Base-by-base conservation (phyloP, 2,329 filamentous ascomycete genomes). In the Aspergillus sp. region DNA sequence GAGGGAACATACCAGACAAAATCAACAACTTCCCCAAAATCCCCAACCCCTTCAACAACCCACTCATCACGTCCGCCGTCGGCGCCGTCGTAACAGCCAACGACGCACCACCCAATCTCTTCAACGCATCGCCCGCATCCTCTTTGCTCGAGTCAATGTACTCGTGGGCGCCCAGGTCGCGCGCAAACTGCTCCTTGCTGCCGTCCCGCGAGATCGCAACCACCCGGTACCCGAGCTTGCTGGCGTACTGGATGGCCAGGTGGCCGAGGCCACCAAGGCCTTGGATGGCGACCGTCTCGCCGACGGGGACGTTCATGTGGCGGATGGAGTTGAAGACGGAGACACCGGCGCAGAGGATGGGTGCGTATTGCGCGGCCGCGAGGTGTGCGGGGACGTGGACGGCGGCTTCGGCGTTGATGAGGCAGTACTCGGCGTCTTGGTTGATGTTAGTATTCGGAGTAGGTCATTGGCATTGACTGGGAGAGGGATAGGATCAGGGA, bases 161-260 rank as follows among this genome's bases (percentile, higher is more conserved):
- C 54, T 85, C 82, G 57, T 80, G 81, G 0, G 85, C 85, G 6
- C 85, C 85, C 10, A 87, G 75, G 63, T 84, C 65, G 49, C 76
- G 76, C 0, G 82, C 84, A 64, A 84, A 83, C 52, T 80, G 73
- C 65, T 82, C 81, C 75, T 87, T 87, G 36, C 22, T 72, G 69
- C 1, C 71, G 53, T 78, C 81, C 1, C 80, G 75, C 0, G 81
- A 84, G 16, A 85, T 70, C 1, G 81, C 83, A 9, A 84, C 80
- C 6, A 81, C 82, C 14, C 78, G 75, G 69, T 77, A 84, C 10
- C 83, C 82, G 76, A 84, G 80, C 55, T 80, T 80, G 18, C 77
- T 73, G 0, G 81, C 77, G 61, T 82, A 85, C 63, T 85, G 82
- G 42, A 85, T 67, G 0, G 82, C 83, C 6, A 85, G 68, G 71